Percentiles rank a stretch among this genome's conserved stretches.
Conservation (phyloP, 164 flowering plant species). For the Echeveria elegans region DNA sequence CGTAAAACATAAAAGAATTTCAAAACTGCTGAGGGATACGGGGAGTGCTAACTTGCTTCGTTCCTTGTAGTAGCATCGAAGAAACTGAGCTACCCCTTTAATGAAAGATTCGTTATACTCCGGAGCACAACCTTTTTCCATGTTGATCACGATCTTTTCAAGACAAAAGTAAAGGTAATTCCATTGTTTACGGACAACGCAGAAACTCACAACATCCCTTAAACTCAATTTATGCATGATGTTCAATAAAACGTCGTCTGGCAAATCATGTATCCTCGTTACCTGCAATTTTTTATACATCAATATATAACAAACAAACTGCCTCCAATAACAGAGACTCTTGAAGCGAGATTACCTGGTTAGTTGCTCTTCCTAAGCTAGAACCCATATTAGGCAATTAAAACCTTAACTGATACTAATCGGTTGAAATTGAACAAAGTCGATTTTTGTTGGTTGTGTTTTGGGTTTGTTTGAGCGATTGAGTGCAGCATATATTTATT, state of each 20-base stretch:
- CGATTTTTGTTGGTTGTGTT: no score
- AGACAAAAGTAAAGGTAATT: neutral
- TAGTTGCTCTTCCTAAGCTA: no score
- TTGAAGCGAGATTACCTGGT: no score
- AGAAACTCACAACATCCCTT: neutral
- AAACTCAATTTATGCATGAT: neutral
- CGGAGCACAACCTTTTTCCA: neutral
- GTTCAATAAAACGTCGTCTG: neutral
- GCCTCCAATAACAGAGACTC: no score
- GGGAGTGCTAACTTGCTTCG: neutral
- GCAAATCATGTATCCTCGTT: neutral
- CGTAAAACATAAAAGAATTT: neutral
- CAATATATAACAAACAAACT: no score
- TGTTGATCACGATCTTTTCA: neutral
- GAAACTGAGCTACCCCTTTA: neutral
- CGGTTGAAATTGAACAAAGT: no score
- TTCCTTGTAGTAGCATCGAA: neutral
- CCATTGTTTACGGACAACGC: neutral
- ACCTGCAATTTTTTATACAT: slow-evolving; percentile 1
- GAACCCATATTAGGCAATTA: no score
- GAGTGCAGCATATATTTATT: no score
- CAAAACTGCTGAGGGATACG: neutral
- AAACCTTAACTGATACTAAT: no score
- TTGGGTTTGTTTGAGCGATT: no score
- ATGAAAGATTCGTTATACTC: neutral